phyloP scores from a whole-genome alignment of 2,329 filamentous ascomycete genomes.

The Triangularia setosa region DNA sequence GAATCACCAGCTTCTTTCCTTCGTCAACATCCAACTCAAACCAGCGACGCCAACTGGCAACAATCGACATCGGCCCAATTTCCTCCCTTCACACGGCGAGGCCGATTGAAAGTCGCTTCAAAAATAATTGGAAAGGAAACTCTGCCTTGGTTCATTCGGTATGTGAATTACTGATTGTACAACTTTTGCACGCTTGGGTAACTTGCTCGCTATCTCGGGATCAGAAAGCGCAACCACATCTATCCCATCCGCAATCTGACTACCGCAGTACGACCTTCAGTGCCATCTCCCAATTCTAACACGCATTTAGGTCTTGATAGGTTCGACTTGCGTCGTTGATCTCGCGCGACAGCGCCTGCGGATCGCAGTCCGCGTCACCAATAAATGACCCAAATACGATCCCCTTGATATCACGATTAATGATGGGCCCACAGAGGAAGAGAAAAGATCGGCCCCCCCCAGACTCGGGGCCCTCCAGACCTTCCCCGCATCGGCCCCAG shows the following conservation, averaged over 20 bases:
- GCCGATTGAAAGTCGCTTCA: background rate
- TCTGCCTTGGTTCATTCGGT: background rate
- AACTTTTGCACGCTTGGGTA: background rate
- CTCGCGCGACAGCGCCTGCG: constrained; percentile 7
- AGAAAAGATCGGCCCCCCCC: constrained; percentile 48
- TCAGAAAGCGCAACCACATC: background rate
- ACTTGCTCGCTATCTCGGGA: background rate
- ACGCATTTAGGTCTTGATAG: background rate
- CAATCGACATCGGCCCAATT: constrained; percentile 9
- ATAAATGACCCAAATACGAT: constrained; percentile 23
- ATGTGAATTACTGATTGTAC: background rate
- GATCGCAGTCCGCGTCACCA: constrained; percentile 17
- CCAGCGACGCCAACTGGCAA: constrained; percentile 14
- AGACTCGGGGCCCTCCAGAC: constrained; percentile 47
- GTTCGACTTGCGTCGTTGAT: background rate
- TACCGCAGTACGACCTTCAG: background rate
- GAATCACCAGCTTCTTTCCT: constrained; percentile 11
- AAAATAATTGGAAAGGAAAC: background rate
- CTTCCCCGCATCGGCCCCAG: constrained; percentile 59
- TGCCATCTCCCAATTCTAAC: background rate
- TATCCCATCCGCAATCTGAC: background rate
- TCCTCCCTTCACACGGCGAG: background rate
- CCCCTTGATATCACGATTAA: constrained; percentile 19
- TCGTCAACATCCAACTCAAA: background rate
- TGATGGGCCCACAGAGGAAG: constrained; percentile 60